Conservation (phyloP, 306 rosid species). For the Biancaea sappan region DNA sequence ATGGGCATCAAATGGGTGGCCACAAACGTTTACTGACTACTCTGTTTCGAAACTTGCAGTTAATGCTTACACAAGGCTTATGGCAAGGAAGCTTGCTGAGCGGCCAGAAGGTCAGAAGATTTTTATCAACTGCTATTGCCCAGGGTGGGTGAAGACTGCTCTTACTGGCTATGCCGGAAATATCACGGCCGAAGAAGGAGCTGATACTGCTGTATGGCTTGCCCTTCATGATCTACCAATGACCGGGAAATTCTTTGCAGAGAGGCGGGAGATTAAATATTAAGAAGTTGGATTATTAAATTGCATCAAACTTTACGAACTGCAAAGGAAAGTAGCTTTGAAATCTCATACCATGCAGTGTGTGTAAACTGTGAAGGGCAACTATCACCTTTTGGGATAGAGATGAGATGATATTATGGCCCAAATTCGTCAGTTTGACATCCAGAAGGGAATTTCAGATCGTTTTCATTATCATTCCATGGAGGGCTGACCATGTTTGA, state of each 20-base stretch:
- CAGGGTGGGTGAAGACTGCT: constrained; percentile 95
- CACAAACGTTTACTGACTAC: constrained; percentile 72
- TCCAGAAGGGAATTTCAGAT: constrained; percentile 7
- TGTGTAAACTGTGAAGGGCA: constrained; percentile 24
- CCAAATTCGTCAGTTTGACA: neutral
- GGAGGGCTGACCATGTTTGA: constrained; percentile 1
- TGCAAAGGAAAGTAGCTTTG: neutral
- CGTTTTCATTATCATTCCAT: neutral
- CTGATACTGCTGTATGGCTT: constrained; percentile 95
- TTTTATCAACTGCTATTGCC: constrained; percentile 79
- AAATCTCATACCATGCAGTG: neutral
- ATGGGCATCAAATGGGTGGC: constrained; percentile 88
- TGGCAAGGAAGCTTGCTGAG: constrained; percentile 60
- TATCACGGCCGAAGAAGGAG: constrained; percentile 77
- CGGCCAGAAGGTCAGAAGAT: constrained; percentile 70
- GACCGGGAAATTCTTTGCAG: constrained; percentile 78
- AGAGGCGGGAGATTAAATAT: constrained; percentile 78
- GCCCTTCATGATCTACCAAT: constrained; percentile 80
- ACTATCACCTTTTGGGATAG: neutral
- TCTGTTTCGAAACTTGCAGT: constrained; percentile 85
- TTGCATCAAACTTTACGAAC: neutral
- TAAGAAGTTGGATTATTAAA: constrained; percentile 29
- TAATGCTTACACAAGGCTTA: constrained; percentile 70
- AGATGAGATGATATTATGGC: neutral
- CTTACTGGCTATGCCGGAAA: constrained; percentile 89